Conservation (phyloP, 2,329 filamentous ascomycete genomes). For the Hymenoscyphus fraxineus region DNA sequence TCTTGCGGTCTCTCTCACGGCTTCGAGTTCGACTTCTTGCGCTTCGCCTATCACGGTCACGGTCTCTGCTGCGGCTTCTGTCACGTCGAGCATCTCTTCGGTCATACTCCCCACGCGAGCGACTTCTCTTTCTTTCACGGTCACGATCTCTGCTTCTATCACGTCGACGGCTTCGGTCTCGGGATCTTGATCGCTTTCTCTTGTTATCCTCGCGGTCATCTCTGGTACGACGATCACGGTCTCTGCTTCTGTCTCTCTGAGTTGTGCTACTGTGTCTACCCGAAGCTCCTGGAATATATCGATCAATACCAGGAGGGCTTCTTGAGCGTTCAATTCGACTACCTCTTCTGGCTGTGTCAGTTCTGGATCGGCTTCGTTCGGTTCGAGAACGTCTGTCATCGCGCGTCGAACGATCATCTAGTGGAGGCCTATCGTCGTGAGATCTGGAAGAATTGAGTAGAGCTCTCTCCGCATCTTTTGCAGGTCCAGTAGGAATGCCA, state of each 20-base stretch:
- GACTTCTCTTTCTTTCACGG: constrained; percentile 6
- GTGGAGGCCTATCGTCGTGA: constrained; percentile 21
- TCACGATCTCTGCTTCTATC: constrained; percentile 9
- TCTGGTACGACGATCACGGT: constrained; percentile 4
- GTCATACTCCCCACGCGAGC: constrained; percentile 4
- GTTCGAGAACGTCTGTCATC: constrained; percentile 21
- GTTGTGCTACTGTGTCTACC: constrained; percentile 26
- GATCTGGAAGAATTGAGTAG: neutral
- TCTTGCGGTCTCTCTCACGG: constrained; percentile 17
- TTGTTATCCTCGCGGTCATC: constrained; percentile 8
- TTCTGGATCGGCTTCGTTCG: constrained; percentile 33
- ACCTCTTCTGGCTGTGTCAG: constrained; percentile 22
- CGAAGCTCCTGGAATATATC: constrained; percentile 32
- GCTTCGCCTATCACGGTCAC: constrained; percentile 15
- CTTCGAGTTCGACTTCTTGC: constrained; percentile 25
- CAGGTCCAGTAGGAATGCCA: constrained; percentile 7
- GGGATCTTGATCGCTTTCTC: constrained; percentile 10
- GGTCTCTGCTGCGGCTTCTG: constrained; percentile 26
- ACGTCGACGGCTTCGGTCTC: constrained; percentile 23
- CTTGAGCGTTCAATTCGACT: constrained; percentile 33
- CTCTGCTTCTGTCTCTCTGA: constrained; percentile 11
- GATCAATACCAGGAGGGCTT: constrained; percentile 34
- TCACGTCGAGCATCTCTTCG: constrained; percentile 9
- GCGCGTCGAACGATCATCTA: constrained; percentile 20
- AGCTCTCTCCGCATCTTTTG: constrained; percentile 1